Percentiles rank a stretch among this genome's conserved stretches.
Conservation (phyloP, 768 basidiomycete genomes). For the Phaeolepiota aurea region DNA sequence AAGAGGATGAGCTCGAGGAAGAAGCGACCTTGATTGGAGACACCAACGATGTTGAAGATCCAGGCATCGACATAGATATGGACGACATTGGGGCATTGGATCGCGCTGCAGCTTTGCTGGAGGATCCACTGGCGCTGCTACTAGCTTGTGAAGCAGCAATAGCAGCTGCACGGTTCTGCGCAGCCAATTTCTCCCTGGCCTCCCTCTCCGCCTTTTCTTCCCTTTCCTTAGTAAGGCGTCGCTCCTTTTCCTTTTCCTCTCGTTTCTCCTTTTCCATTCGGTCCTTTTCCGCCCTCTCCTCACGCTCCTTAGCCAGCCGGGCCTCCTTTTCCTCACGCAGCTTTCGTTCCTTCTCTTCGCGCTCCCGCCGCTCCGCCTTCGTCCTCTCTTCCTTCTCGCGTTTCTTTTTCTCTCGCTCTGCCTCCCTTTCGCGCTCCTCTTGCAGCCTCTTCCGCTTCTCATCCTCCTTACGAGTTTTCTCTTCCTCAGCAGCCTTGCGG, state of each 20-base stretch:
- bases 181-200: constrained; percentile 18
- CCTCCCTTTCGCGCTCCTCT: constrained; percentile 38
- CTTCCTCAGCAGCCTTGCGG: constrained; percentile 75
- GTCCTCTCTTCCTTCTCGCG: constrained; percentile 33
- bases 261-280: constrained; percentile 15
- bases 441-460: constrained; percentile 52
- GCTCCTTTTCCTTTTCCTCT: constrained; percentile 30
- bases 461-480: constrained; percentile 74
- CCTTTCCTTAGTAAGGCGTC: constrained; percentile 26
- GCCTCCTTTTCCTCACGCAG: constrained; percentile 21
- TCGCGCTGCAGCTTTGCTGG: no score
- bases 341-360: constrained; percentile 20
- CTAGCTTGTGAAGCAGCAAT: constrained; percentile 14
- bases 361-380: constrained; percentile 24
- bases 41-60: constrained; percentile 36
- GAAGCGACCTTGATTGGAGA: constrained; percentile 8
- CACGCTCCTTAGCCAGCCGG: constrained; percentile 21
- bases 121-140: constrained; percentile 17
- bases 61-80: no score
- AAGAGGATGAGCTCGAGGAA: constrained; percentile 34
- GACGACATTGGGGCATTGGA: no score
- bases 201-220: constrained; percentile 25
- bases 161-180: constrained; percentile 40
- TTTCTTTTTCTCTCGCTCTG: constrained; percentile 33
- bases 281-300: constrained; percentile 20